Evolutionary conservation across 2,329 filamentous ascomycete species (phyloP).

Genomic region (Fusarium sp.): DNA sequence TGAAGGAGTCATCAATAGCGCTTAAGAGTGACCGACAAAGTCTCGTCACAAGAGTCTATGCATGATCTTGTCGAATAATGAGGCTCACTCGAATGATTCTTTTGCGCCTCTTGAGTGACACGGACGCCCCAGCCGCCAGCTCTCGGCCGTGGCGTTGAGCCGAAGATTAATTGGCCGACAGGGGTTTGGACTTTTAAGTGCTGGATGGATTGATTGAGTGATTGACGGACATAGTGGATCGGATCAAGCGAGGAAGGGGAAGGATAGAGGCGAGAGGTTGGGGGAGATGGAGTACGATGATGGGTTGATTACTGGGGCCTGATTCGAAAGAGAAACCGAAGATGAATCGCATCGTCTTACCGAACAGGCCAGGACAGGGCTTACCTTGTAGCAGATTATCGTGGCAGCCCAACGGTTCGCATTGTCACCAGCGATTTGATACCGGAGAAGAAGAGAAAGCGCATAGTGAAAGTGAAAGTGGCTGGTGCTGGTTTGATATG

Average conservation of each 20-base stretch:
- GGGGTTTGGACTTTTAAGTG: constrained; percentile 12
- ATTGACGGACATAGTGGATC: constrained; percentile 2
- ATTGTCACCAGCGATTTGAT: background rate
- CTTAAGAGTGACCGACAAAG: background rate
- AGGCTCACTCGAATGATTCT: constrained; percentile 32
- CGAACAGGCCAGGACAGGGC: background rate
- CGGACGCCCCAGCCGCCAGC: constrained; percentile 5
- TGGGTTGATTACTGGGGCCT: constrained; percentile 22
- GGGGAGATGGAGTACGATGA: constrained; percentile 8
- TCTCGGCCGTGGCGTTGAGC: constrained; percentile 24
- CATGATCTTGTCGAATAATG: constrained; percentile 13
- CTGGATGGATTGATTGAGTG: constrained; percentile 1
- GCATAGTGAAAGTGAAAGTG: constrained; percentile 3
- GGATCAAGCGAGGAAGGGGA: constrained; percentile 23
- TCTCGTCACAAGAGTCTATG: background rate
- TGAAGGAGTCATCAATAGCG: background rate
- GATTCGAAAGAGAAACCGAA: constrained; percentile 19
- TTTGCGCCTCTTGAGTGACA: constrained; percentile 12
- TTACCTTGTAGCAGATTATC: constrained; percentile 6
- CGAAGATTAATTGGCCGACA: constrained; percentile 17
- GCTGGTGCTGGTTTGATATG: constrained; percentile 15
- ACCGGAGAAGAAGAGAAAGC: background rate
- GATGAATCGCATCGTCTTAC: constrained; percentile 8
- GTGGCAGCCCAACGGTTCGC: constrained; percentile 12
- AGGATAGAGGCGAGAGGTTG: constrained; percentile 12